Conservation (phyloP, 1,139 yeast species). For the Kodamaea derodonti region DNA sequence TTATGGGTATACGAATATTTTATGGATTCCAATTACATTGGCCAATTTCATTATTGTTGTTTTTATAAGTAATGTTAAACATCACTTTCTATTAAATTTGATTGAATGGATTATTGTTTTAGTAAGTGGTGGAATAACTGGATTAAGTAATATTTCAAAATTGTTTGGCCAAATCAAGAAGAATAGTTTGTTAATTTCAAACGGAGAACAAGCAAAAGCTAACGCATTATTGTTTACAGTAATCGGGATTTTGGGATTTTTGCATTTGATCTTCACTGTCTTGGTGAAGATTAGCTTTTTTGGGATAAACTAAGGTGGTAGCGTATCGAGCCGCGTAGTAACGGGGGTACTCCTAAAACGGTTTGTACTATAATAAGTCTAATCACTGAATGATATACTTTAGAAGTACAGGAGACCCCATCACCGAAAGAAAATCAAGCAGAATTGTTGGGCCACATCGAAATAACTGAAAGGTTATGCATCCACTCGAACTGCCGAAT, state of each 20-base stretch:
- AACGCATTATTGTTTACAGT: slow-evolving; percentile 18
- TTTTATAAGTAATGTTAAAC: slow-evolving; percentile 35
- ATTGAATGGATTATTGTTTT: slow-evolving; percentile 48
- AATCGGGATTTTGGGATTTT: slow-evolving; percentile 27
- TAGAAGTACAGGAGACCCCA: no score
- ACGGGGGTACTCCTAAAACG: no score
- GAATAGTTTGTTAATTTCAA: slow-evolving; percentile 29
- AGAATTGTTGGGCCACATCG: no score
- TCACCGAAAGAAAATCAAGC: no score
- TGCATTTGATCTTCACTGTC: slow-evolving; percentile 43
- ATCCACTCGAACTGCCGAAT: no score
- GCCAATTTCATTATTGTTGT: slow-evolving; percentile 49
- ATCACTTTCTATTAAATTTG: slow-evolving; percentile 29
- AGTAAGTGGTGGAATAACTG: slow-evolving; percentile 45
- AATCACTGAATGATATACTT: no score
- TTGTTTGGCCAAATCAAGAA: slow-evolving; percentile 39
- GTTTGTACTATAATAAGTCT: no score
- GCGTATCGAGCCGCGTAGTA: neutral
- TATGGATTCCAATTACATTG: slow-evolving; percentile 77
- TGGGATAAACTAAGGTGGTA: slow-evolving; percentile 36
- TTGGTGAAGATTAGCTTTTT: slow-evolving; percentile 50
- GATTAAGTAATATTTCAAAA: slow-evolving; percentile 43
- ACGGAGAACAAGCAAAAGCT: slow-evolving; percentile 20
- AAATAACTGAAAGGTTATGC: no score
- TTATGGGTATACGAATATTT: slow-evolving; percentile 74